phyloP scores from a whole-genome alignment of 306 rosid genomes.

The Inga oerstediana region DNA sequence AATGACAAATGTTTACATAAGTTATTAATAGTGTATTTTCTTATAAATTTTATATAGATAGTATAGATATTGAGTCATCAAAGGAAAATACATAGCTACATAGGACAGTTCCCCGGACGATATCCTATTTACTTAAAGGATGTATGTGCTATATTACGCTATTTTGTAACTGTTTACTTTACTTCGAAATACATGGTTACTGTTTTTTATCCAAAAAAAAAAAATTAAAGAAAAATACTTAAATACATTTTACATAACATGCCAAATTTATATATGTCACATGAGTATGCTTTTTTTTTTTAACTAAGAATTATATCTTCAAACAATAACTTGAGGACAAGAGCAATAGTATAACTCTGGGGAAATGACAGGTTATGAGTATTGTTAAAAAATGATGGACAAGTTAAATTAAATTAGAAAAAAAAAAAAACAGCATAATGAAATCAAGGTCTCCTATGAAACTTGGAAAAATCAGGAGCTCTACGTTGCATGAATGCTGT shows the following conservation, averaged over 20 bases:
- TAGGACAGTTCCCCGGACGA: too few relatives aligned
- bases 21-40: too few relatives aligned
- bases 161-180: too few relatives aligned
- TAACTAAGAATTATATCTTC: not conserved
- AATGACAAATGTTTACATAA: too few relatives aligned
- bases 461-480: conserved; percentile 58
- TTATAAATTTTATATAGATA: not conserved
- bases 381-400: not conserved
- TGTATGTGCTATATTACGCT: too few relatives aligned
- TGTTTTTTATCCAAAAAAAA: too few relatives aligned
- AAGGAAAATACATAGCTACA: too few relatives aligned
- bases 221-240: too few relatives aligned
- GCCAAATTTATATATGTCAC: not conserved
- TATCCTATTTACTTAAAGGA: too few relatives aligned
- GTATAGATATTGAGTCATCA: not conserved
- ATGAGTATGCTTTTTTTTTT: not conserved
- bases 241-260: too few relatives aligned
- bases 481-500: conserved; percentile 55
- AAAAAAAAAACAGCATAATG: not conserved
- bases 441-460: conserved; percentile 48
- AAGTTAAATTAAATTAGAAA: not conserved
- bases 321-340: not conserved
- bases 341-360: not conserved
- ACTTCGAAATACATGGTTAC: too few relatives aligned
- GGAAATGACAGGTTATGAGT: not conserved